Conservation (phyloP, 2,329 filamentous ascomycete species). For the Thielaviopsis euricoi region DNA sequence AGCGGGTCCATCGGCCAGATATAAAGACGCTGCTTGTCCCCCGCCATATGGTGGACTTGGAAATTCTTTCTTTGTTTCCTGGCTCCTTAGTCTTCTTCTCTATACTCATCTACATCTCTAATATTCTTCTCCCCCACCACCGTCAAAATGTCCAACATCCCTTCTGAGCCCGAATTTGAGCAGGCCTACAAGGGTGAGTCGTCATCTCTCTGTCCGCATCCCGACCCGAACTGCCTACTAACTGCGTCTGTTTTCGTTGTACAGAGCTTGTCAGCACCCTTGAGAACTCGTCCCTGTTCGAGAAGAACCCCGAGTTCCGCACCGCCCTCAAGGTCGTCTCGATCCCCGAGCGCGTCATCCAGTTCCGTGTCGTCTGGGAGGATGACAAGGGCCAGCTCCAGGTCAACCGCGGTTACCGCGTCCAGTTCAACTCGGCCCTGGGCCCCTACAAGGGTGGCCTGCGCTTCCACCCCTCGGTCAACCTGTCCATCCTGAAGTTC, state of each 20-base stretch:
- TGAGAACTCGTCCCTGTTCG: conserved; percentile 82
- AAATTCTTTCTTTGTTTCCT: not conserved
- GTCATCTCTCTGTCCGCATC: not conserved
- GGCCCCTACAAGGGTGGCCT: conserved; percentile 98
- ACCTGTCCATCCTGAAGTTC: conserved; percentile 76
- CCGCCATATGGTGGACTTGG: not conserved
- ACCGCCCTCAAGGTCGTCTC: conserved; percentile 76
- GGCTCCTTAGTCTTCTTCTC: not conserved
- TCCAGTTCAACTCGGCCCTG: conserved; percentile 96
- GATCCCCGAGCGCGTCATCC: conserved; percentile 86
- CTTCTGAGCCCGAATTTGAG: conserved; percentile 90
- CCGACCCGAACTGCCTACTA: not conserved
- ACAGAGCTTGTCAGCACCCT: conserved; percentile 87
- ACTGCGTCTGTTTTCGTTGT: not conserved
- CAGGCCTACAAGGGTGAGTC: conserved; percentile 83
- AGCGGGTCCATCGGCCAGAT: not conserved
- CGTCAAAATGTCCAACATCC: conserved; percentile 60
- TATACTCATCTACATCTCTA: not conserved
- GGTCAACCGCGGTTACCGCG: conserved; percentile 88
- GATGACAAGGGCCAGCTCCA: conserved; percentile 78
- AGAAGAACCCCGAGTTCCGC: conserved; percentile 87
- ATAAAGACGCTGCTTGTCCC: conserved; percentile 4
- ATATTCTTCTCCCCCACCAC: not conserved
- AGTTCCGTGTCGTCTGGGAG: conserved; percentile 97
- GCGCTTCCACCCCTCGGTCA: conserved; percentile 82